Conservation (phyloP, 495 filamentous ascomycete genomes). For the Neurospora tetraspora region DNA sequence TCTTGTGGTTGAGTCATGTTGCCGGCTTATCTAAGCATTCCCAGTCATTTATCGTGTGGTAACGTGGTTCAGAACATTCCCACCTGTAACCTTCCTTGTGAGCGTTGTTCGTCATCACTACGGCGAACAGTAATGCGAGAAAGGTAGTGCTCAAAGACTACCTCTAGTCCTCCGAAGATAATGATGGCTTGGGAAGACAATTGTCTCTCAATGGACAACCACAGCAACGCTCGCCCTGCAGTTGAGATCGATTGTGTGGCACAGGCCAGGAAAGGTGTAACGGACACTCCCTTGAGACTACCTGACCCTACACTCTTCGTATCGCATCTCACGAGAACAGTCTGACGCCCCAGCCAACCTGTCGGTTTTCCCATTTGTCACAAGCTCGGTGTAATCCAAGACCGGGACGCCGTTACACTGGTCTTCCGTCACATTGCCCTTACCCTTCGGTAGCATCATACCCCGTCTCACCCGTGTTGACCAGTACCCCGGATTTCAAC, state of each 20-base stretch:
- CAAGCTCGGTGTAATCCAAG: neutral
- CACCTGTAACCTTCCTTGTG: neutral
- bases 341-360: neutral
- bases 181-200: neutral
- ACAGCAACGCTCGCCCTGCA: neutral
- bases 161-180: neutral
- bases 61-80: neutral
- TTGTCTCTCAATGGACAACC: neutral
- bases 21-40: neutral
- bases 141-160: neutral
- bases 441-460: neutral
- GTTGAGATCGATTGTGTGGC: neutral
- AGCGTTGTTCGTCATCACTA: neutral
- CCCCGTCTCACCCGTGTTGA: neutral
- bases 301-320: neutral
- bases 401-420: neutral
- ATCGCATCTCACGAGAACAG: neutral
- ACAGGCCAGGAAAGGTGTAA: neutral
- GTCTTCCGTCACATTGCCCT: neutral
- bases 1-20: neutral
- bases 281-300: neutral
- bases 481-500: constrained; percentile 1
- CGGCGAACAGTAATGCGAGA: neutral
- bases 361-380: neutral
- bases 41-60: neutral